Conservation (phyloP, 768 basidiomycete genomes). For the Pleurotus citrinopileatus region DNA sequence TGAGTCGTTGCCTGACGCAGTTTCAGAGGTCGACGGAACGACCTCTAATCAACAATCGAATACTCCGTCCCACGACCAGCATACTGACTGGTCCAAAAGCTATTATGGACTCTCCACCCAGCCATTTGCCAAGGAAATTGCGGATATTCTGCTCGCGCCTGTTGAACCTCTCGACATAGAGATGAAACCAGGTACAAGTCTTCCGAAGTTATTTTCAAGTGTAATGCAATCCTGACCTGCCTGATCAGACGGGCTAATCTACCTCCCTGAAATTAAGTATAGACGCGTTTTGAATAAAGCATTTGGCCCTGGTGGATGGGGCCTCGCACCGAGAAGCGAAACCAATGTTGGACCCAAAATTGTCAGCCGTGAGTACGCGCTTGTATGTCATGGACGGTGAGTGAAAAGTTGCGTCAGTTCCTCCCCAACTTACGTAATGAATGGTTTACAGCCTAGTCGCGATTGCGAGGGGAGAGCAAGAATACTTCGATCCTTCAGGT, state of each 20-base stretch:
- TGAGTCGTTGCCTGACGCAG: not conserved
- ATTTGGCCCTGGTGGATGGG: conserved; percentile 97
- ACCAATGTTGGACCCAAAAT: conserved; percentile 86
- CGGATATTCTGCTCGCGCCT: conserved; percentile 71
- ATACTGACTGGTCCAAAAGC: conserved; percentile 85
- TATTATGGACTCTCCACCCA: conserved; percentile 77
- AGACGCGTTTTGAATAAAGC: conserved; percentile 88
- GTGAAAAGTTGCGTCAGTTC: conserved; percentile 21
- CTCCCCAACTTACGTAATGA: not conserved
- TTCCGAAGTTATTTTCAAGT: too few relatives aligned
- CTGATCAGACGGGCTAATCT: conserved; percentile 79
- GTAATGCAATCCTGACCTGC: not conserved
- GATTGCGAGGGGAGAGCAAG: conserved; percentile 92
- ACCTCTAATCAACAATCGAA: conserved; percentile 6
- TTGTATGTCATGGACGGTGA: conserved; percentile 89
- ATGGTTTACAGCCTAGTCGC: conserved; percentile 65
- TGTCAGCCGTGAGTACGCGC: conserved; percentile 91
- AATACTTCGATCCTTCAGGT: conserved; percentile 90
- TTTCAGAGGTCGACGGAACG: conserved; percentile 11
- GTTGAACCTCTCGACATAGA: conserved; percentile 81
- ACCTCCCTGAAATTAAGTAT: conserved; percentile 97
- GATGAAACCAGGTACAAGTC: conserved; percentile 90
- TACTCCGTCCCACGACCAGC: conserved; percentile 16
- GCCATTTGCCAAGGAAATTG: conserved; percentile 75
- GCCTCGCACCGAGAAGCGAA: conserved; percentile 89